phyloP scores from a whole-genome alignment of 345 rosid species.

The Noccaea caerulescens region DNA sequence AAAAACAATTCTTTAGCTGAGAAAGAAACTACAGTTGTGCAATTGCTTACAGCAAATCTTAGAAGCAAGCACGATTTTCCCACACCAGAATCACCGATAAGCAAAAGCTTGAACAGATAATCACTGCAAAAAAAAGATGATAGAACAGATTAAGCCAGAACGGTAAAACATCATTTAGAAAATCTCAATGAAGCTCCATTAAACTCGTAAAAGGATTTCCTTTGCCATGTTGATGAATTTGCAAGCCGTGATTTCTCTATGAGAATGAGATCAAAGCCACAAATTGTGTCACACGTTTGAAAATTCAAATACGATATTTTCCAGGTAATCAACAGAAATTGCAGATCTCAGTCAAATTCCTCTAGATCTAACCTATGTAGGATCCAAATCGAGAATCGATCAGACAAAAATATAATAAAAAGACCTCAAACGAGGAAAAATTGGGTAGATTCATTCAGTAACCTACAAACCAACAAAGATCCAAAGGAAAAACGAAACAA shows the following conservation, averaged over 20 bases:
- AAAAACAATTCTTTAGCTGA: neutral
- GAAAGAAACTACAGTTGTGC: neutral
- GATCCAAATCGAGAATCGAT: constrained; percentile 30
- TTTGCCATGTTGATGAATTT: neutral
- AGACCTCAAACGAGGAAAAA: neutral
- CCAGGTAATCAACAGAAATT: neutral
- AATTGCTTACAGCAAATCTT: constrained; percentile 49
- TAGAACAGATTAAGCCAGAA: neutral
- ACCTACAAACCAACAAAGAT: constrained; percentile 8
- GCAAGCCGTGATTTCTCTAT: neutral
- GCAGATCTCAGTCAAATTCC: constrained; percentile 22
- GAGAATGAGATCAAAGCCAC: neutral
- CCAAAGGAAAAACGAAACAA: constrained; percentile 4
- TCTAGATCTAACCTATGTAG: constrained; percentile 31
- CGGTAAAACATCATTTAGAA: constrained; percentile 1
- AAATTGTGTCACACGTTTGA: neutral
- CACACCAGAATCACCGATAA: constrained; percentile 55
- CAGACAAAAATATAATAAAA: neutral
- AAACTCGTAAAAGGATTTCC: neutral
- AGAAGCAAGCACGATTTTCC: constrained; percentile 53
- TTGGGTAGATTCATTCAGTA: neutral
- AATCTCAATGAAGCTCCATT: neutral
- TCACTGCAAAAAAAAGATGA: constrained; percentile 34
- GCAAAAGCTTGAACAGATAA: constrained; percentile 51
- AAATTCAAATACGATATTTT: neutral